Conservation (phyloP, 805 yeast species). For the Ogataea polymorpha region DNA sequence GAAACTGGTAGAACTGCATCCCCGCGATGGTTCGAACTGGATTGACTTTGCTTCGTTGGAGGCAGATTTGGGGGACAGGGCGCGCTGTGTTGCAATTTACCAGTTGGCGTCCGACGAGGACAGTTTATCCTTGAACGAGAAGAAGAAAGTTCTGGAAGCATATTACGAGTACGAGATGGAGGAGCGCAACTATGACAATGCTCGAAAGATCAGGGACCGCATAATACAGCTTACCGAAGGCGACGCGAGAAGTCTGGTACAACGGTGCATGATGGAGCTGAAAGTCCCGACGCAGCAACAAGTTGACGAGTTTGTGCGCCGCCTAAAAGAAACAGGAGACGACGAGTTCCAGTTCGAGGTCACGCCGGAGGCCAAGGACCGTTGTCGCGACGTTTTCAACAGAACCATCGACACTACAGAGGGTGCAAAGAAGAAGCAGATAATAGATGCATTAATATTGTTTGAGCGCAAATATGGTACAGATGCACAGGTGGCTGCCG, state of each 20-base stretch:
- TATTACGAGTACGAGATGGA: conserved; percentile 62
- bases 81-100: conserved; percentile 62
- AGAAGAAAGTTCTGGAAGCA: conserved; percentile 13
- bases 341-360: conserved; percentile 50
- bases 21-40: conserved; percentile 48
- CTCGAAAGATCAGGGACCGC: conserved; percentile 48
- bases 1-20: conserved; percentile 53
- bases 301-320: conserved; percentile 33
- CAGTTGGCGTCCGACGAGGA: conserved; percentile 42
- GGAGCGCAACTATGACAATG: conserved; percentile 52
- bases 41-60: conserved; percentile 68
- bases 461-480: conserved; percentile 68
- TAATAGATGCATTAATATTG: conserved; percentile 59
- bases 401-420: conserved; percentile 43
- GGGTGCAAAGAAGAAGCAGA: conserved; percentile 43
- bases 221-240: conserved; percentile 33
- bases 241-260: conserved; percentile 51
- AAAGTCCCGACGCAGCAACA: conserved; percentile 58
- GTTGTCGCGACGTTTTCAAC: conserved; percentile 56
- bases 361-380: conserved; percentile 39
- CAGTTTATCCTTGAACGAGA: conserved; percentile 7
- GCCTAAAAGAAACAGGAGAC: conserved; percentile 24
- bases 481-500: conserved; percentile 32
- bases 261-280: conserved; percentile 69
- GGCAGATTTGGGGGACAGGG: conserved; percentile 59